phyloP scores from a whole-genome alignment of 192 early-diverging fungal genomes.

The Coemansia sp. region DNA sequence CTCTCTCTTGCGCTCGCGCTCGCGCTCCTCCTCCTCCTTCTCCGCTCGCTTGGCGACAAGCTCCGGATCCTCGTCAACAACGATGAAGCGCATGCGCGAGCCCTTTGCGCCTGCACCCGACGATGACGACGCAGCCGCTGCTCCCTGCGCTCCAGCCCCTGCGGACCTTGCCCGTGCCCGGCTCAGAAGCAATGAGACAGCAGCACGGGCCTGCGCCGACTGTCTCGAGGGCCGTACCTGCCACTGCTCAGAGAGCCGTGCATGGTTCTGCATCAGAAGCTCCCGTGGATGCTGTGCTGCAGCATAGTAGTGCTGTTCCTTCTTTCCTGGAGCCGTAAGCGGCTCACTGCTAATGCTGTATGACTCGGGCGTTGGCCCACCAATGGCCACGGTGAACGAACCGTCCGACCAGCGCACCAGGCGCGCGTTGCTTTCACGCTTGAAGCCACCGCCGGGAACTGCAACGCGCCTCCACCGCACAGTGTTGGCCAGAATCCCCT shows the following conservation, averaged over 20 bases:
- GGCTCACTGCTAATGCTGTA: constrained; percentile 35
- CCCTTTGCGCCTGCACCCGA: constrained; percentile 12
- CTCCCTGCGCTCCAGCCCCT: constrained; percentile 1
- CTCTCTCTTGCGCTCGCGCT: constrained; percentile 47
- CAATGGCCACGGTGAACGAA: constrained; percentile 42
- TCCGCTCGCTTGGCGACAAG: constrained; percentile 36
- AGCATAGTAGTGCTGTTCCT: constrained; percentile 32
- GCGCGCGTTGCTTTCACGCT: constrained; percentile 49
- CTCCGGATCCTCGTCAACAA: constrained; percentile 48
- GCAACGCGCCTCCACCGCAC: constrained; percentile 40
- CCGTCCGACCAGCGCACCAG: constrained; percentile 58
- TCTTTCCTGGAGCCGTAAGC: constrained; percentile 20
- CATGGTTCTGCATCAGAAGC: constrained; percentile 44
- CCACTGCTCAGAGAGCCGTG: constrained; percentile 49
- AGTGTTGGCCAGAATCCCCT: constrained; percentile 47
- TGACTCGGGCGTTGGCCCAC: constrained; percentile 27
- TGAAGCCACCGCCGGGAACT: background rate
- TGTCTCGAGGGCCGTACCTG: constrained; percentile 28
- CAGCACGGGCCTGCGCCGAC: constrained; percentile 31
- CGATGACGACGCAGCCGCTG: background rate
- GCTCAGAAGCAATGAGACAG: constrained; percentile 17
- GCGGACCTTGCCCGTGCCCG: constrained; percentile 8
- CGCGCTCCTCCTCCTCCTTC: constrained; percentile 43
- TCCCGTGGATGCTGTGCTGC: constrained; percentile 34
- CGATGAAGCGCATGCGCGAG: constrained; percentile 42